Evolutionary conservation across 768 basidiomycete species (phyloP).

Genomic region (Mycena metata): DNA sequence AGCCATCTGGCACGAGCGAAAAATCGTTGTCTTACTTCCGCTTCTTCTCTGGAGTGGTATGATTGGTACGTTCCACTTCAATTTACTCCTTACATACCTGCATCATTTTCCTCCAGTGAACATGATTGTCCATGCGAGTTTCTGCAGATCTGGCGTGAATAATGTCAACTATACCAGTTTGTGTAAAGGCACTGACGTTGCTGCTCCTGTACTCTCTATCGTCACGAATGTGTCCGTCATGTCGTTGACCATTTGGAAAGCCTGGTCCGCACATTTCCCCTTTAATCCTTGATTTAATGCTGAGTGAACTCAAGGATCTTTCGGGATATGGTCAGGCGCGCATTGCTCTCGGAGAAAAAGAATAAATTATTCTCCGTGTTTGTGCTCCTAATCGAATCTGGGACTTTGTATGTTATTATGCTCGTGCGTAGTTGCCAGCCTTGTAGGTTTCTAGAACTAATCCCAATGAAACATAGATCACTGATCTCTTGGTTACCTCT

Average conservation of each 20-base stretch:
- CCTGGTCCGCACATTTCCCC: slow-evolving; percentile 13
- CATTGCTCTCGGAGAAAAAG: slow-evolving; percentile 14
- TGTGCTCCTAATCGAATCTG: slow-evolving; percentile 16
- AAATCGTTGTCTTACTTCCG: slow-evolving; percentile 12
- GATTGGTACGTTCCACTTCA: slow-evolving; percentile 8
- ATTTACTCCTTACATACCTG: slow-evolving; percentile 5
- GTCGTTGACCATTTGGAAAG: slow-evolving; percentile 22
- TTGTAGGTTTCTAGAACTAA: slow-evolving; percentile 6
- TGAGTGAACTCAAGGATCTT: slow-evolving; percentile 19
- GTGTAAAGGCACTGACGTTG: slow-evolving; percentile 17
- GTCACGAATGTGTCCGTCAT: slow-evolving; percentile 20
- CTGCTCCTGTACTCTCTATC: slow-evolving; percentile 17
- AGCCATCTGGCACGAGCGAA: slow-evolving; percentile 15
- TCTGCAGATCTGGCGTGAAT: slow-evolving; percentile 18
- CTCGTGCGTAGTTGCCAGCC: slow-evolving; percentile 10
- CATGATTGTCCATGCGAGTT: slow-evolving; percentile 15
- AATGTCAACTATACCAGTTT: slow-evolving; percentile 14
- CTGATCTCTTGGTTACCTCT: slow-evolving; percentile 16
- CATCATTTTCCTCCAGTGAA: slow-evolving; percentile 16
- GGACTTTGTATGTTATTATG: slow-evolving; percentile 21
- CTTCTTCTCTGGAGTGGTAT: slow-evolving; percentile 17
- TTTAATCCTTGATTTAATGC: slow-evolving; percentile 8
- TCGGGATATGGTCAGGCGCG: slow-evolving; percentile 7
- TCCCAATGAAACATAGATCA: slow-evolving; percentile 6
- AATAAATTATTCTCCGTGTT: slow-evolving; percentile 18